Percentiles rank a stretch among this genome's conserved stretches.
phyloP scores from a whole-genome alignment of 768 basidiomycete genomes.

The Gloeostereum incarnatum region DNA sequence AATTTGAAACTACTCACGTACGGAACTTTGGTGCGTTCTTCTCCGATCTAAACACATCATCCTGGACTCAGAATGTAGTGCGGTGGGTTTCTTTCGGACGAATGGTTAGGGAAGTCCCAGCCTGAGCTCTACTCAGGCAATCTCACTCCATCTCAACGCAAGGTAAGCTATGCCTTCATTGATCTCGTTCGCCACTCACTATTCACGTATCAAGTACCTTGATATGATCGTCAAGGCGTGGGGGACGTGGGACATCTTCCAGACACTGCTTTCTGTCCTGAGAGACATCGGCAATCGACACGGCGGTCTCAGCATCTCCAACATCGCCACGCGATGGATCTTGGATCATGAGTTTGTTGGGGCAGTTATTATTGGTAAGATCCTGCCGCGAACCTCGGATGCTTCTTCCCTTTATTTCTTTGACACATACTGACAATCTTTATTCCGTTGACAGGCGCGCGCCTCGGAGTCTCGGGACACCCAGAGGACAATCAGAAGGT shows the following conservation, averaged over 20 bases:
- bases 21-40: constrained; percentile 58
- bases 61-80: constrained; percentile 44
- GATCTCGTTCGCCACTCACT: constrained; percentile 1
- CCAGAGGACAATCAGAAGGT: constrained; percentile 56
- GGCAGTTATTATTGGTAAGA: constrained; percentile 67
- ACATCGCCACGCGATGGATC: constrained; percentile 77
- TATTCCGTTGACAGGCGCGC: constrained; percentile 39
- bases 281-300: constrained; percentile 61
- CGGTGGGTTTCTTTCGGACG: constrained; percentile 74
- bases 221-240: constrained; percentile 76
- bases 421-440: constrained; percentile 1
- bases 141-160: constrained; percentile 77
- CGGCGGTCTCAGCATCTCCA: constrained; percentile 58
- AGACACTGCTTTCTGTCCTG: constrained; percentile 48
- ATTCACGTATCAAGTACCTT: constrained; percentile 49
- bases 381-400: neutral
- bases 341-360: constrained; percentile 72
- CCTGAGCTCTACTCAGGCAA: constrained; percentile 62
- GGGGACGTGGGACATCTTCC: constrained; percentile 75
- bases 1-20: constrained; percentile 71
- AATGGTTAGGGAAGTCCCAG: constrained; percentile 58
- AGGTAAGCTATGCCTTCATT: constrained; percentile 31
- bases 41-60: constrained; percentile 6
- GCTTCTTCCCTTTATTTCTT: neutral
- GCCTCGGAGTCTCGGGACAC: constrained; percentile 71